Base-by-base conservation (phyloP, 2,329 filamentous ascomycete species). In the Lomentospora prolificans region DNA sequence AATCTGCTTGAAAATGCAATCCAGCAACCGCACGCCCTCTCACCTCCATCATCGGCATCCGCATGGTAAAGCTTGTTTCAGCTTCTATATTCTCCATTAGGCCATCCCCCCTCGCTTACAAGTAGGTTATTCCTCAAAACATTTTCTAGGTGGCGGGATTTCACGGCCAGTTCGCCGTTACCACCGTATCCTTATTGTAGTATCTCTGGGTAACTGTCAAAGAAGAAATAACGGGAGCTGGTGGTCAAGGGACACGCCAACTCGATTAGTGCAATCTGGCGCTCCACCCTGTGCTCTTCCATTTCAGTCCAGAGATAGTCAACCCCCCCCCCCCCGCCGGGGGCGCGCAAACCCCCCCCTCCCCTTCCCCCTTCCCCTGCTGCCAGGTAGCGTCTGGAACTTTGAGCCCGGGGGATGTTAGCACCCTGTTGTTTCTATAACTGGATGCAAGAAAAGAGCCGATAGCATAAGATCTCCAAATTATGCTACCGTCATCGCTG, bases 381-480 rank as follows among this genome's bases (percentile, higher is more conserved):
- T 62, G 58, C 62, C 63, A 61, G 59, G 52, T 59, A 31, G 51
- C 48, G 56, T 51, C 51, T 46, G 57, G 57, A 57, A 58, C 55
- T 55, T 62, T 64, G 65, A 66, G 65, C 65, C 25, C 48, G n/a
- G 51, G 51, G 51, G 28, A 14, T 4, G 22, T 36, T 30, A 39
- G n/a, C 22, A 66, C 70, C 66, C 68, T 70, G 53, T 50, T 55
- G 70, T 72, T 76, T 75, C 74, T 76, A 77, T 75, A 77, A 76
- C 71, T 69, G 71, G 73, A 67, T 73, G 68, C 68, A 66, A 41
- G 48, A 66, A 61, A 61, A 67, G 65, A 67, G 65, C 66, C 70
- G 71, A 75, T 75, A 73, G 75, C 76, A 79, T 80, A 79, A 79
- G 74, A 78, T 77, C 72, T 69, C 71, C 76, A 76, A 48, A 78